Evolutionary conservation across 768 basidiomycete species (phyloP), one percentile per base, ranked within the genome.

Genomic region (Leccinum sublutescens): DNA sequence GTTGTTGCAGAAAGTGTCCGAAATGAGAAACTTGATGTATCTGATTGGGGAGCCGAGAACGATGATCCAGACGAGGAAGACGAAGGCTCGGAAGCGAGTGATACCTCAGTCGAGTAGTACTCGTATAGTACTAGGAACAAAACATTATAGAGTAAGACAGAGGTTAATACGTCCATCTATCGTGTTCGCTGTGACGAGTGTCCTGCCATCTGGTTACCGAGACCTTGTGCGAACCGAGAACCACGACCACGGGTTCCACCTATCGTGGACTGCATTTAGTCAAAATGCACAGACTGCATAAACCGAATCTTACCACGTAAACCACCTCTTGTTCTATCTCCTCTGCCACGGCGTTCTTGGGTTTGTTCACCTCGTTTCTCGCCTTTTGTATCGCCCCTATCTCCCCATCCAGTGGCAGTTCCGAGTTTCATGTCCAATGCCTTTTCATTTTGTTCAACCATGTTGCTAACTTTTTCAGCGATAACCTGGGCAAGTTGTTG

Each of bases 381-480:
- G 25, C 86, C 86, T 69, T 91, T 89, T 6, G 64, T 58, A 27
- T 69, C 68, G 23, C 71, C 77, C 15, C 87, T 86, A 62, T 90
- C 89, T 31, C 77, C 80, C 71, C 73, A 73, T 40, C 65, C 81
- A 38, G 78, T 73, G 38, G 78, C 74, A 5, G 83, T 83, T 53
- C 93, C 93, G 65, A 95, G 84, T 72, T 94, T 95, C 64, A 80
- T 69, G 71, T 97, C 95, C 50, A 97, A 76, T 1, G 84, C 78
- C 78, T 95, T 96, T 75, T 98, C 95, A 67, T 93, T 96, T 65
- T 91, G 89, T 68, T 98, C 95, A 5, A 95, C 87, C 84, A 98
- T 80, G 19, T 82, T 79, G 25, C 82, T 86, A 19, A 95, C 82
- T 75, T 93, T 92, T 66, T 98, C 95, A 6, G 96, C 89, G 47